These are phyloP conservation scores for Fraxinus ornus DNA, from an alignment of 305 asterid genomes.

Conservation along the genomic window DNA sequence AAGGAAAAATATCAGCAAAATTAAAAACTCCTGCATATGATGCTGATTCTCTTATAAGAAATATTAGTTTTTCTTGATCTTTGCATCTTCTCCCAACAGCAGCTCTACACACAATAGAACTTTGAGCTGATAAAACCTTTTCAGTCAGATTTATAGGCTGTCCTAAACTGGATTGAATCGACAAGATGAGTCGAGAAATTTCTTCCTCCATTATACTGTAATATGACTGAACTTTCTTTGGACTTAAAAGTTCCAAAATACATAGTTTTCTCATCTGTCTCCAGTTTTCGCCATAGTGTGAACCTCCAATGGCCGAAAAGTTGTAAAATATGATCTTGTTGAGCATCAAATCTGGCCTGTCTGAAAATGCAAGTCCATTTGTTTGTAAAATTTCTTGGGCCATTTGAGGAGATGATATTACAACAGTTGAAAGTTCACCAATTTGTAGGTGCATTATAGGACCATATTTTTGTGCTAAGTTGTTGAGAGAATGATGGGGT, in stretches of 20 bases:
- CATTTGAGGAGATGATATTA: background rate
- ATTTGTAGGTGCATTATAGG: background rate
- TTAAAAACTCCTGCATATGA: background rate
- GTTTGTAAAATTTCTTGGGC: background rate
- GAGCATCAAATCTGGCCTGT: background rate
- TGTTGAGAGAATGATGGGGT: background rate
- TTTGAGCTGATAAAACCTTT: background rate
- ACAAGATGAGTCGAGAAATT: background rate
- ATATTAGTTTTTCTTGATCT: background rate
- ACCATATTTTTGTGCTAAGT: background rate
- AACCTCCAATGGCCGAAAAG: background rate
- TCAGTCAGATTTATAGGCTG: background rate
- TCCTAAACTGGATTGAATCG: background rate
- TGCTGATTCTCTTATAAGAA: background rate
- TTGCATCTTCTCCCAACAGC: background rate
- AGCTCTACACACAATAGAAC: background rate
- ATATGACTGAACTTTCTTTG: background rate
- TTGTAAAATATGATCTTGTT: background rate
- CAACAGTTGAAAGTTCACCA: background rate
- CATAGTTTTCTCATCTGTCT: background rate
- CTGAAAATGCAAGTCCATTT: background rate
- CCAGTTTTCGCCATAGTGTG: background rate
- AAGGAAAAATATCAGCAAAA: background rate
- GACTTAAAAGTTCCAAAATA: background rate
- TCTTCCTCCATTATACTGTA: background rate